These are phyloP conservation scores for Rugiboletus extremiorientalis DNA, from an alignment of 1,284 basidiomycete species.

Conservation along the genomic window DNA sequence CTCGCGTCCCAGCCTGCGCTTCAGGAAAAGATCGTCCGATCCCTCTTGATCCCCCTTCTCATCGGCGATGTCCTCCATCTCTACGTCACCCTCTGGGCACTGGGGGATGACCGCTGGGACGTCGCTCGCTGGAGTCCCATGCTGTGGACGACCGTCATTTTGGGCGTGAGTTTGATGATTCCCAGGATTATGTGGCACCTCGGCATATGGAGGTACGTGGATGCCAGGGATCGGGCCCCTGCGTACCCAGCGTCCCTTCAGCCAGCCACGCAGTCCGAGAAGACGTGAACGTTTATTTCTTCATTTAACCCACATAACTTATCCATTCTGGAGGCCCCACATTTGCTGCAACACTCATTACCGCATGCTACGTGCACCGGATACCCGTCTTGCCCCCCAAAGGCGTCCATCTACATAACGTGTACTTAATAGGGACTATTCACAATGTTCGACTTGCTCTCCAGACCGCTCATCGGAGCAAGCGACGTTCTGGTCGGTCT, in stretches of 20 bases:
- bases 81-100: constrained; percentile 65
- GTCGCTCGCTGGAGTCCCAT: constrained; percentile 61
- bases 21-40: constrained; percentile 66
- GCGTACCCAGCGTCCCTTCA: not conserved
- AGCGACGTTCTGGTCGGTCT: constrained; percentile 85
- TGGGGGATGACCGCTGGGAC: constrained; percentile 66
- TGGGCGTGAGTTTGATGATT: constrained; percentile 63
- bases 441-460: constrained; percentile 64
- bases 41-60: constrained; percentile 64
- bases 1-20: constrained; percentile 55
- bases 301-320: constrained; percentile 25
- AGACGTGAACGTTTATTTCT: constrained; percentile 22
- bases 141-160: constrained; percentile 63
- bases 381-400: constrained; percentile 11
- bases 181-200: constrained; percentile 71
- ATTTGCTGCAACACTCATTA: not conserved
- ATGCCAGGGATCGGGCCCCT: constrained; percentile 50
- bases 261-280: constrained; percentile 8
- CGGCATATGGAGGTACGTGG: constrained; percentile 69
- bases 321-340: not conserved
- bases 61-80: constrained; percentile 67
- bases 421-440: constrained; percentile 61
- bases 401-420: not conserved
- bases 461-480: constrained; percentile 44
- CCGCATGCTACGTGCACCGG: constrained; percentile 3